Percentiles rank a stretch among this genome's conserved stretches.
phyloP scores from a whole-genome alignment of 176 grass and related monocot genomes.

The Lolium perenne region DNA sequence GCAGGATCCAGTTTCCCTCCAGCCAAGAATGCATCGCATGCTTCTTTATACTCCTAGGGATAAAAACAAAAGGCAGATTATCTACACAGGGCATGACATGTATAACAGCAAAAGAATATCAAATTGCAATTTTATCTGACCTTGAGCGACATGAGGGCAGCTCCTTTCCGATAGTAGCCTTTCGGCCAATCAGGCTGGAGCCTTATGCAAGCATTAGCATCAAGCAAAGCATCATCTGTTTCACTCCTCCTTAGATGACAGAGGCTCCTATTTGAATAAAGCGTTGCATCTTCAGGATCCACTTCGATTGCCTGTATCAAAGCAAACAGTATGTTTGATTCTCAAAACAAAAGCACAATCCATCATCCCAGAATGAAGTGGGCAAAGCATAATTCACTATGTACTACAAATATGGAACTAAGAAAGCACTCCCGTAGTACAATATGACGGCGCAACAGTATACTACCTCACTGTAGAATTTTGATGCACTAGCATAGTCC shows the following conservation, averaged over 20 bases:
- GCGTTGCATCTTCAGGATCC: slow-evolving; percentile 20
- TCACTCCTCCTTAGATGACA: slow-evolving; percentile 29
- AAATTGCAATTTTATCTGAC: slow-evolving; percentile 21
- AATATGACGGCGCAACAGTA: background rate
- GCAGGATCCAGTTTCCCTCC: slow-evolving; percentile 48
- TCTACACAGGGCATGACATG: background rate
- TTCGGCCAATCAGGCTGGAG: slow-evolving; percentile 46
- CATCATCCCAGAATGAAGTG: slow-evolving; percentile 2
- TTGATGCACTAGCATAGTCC: slow-evolving; percentile 33
- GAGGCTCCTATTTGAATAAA: slow-evolving; percentile 48
- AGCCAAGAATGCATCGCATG: slow-evolving; percentile 42
- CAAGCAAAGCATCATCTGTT: slow-evolving; percentile 27
- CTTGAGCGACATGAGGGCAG: slow-evolving; percentile 51
- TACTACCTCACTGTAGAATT: slow-evolving; percentile 51
- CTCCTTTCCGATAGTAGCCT: slow-evolving; percentile 55
- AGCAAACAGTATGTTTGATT: background rate
- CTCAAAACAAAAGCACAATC: background rate
- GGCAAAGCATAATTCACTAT: background rate
- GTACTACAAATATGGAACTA: background rate
- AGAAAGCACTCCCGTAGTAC: background rate
- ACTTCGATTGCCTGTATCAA: slow-evolving; percentile 42
- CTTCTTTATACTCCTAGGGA: slow-evolving; percentile 41
- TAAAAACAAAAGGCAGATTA: slow-evolving; percentile 11
- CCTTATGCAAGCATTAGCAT: slow-evolving; percentile 40
- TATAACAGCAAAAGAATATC: background rate